phyloP scores from a whole-genome alignment of 2,329 filamentous ascomycete genomes.

The Fusarium tjaetaba region DNA sequence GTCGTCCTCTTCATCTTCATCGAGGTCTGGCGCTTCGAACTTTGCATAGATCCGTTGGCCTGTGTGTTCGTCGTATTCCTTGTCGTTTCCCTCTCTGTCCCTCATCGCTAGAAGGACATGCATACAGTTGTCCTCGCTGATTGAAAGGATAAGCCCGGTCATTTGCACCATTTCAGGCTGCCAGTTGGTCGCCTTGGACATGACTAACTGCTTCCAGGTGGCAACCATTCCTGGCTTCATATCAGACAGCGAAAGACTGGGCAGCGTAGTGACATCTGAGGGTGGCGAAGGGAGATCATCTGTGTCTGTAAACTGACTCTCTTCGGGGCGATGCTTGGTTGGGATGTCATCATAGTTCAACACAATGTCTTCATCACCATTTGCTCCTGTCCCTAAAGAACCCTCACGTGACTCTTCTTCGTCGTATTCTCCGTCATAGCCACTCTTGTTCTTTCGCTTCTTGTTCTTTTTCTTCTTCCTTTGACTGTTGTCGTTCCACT shows the following conservation, averaged over 20 bases:
- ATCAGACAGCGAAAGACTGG: conserved; percentile 58
- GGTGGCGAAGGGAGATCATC: conserved; percentile 74
- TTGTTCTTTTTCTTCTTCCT: conserved; percentile 51
- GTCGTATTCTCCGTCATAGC: conserved; percentile 15
- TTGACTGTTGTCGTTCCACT: conserved; percentile 50
- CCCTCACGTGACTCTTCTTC: conserved; percentile 13
- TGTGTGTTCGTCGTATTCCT: conserved; percentile 70
- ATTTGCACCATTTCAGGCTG: conserved; percentile 70
- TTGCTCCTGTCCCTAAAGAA: conserved; percentile 3
- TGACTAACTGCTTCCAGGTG: conserved; percentile 72
- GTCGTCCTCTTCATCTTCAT: conserved; percentile 66
- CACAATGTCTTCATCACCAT: conserved; percentile 44
- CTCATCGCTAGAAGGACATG: conserved; percentile 74
- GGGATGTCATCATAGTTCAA: conserved; percentile 54
- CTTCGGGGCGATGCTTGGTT: conserved; percentile 46
- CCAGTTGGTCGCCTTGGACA: conserved; percentile 72
- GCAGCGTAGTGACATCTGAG: conserved; percentile 63
- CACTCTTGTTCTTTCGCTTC: conserved; percentile 48
- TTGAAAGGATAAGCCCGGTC: conserved; percentile 72
- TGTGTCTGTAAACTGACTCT: conserved; percentile 58
- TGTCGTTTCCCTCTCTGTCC: conserved; percentile 69
- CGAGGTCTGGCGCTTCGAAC: conserved; percentile 77
- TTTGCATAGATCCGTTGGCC: conserved; percentile 79
- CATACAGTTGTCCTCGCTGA: conserved; percentile 62
- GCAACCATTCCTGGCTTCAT: conserved; percentile 70